Conservation (phyloP, 371 early-diverging fungal species). For the Haplosporangium sp. region DNA sequence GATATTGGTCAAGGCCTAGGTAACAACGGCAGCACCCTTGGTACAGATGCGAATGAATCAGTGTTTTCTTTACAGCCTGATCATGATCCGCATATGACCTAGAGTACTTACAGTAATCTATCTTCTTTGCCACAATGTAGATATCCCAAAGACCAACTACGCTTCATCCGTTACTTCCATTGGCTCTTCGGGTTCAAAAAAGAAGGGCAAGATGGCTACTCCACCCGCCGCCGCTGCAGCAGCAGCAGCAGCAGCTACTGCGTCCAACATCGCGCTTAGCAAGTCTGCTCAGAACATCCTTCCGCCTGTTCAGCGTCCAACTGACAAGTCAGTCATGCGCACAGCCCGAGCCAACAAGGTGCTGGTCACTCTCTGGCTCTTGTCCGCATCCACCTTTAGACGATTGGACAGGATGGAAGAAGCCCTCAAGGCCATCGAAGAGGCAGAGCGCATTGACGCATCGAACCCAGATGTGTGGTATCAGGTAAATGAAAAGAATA, state of each 20-base stretch:
- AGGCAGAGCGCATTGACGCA: slow-evolving; percentile 69
- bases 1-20: slow-evolving; percentile 25
- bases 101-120: no score
- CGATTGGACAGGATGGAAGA: slow-evolving; percentile 68
- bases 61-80: not conserved
- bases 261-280: not conserved
- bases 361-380: slow-evolving; percentile 65
- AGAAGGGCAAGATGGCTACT: slow-evolving; percentile 11
- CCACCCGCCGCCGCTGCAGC: slow-evolving; percentile 17
- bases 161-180: slow-evolving; percentile 45
- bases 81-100: not conserved
- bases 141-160: slow-evolving; percentile 43
- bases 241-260: slow-evolving; percentile 4
- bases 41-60: not conserved
- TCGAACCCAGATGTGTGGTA: slow-evolving; percentile 70
- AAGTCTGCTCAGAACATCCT: slow-evolving; percentile 9
- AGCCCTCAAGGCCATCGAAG: slow-evolving; percentile 71
- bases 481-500: slow-evolving; percentile 24
- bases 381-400: slow-evolving; percentile 67
- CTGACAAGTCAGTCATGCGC: slow-evolving; percentile 29
- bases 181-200: slow-evolving; percentile 26
- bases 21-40: slow-evolving; percentile 20
- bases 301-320: slow-evolving; percentile 17
- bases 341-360: slow-evolving; percentile 56
- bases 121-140: slow-evolving; percentile 1